A percentile compares a stretch with the other conserved stretches of the same genome.
Conservation (phyloP, 2,329 filamentous ascomycete genomes). For the Stemphylium vesicarium region DNA sequence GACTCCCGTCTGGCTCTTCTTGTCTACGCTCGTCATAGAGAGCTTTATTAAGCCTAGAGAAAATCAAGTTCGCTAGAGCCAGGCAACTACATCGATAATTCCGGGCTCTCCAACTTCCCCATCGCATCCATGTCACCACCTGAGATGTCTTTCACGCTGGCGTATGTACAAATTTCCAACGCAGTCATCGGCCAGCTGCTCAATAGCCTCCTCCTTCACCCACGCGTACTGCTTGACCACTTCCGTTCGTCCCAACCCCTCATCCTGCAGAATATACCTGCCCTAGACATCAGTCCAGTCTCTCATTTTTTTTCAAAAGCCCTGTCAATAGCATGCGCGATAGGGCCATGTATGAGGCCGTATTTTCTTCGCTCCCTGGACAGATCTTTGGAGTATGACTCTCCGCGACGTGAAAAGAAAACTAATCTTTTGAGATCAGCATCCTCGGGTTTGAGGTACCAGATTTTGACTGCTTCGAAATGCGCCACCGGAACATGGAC, state of each 20-base stretch:
- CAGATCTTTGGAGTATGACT: not conserved
- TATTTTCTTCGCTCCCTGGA: not conserved
- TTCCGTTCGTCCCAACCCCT: not conserved
- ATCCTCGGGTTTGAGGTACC: not conserved
- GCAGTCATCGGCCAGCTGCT: too few relatives aligned
- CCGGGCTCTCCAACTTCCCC: too few relatives aligned
- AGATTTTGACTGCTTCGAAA: not conserved
- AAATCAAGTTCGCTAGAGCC: too few relatives aligned
- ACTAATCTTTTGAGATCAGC: not conserved
- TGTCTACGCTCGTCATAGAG: too few relatives aligned
- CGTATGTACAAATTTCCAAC: too few relatives aligned
- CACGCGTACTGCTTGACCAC: too few relatives aligned
- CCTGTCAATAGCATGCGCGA: not conserved
- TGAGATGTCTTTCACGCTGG: too few relatives aligned
- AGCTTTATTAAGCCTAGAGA: too few relatives aligned
- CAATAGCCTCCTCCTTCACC: too few relatives aligned
- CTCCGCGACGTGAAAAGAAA: not conserved
- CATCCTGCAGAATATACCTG: not conserved
- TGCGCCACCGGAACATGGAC: conserved; percentile 1
- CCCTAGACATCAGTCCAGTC: not conserved
- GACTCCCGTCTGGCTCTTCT: too few relatives aligned
- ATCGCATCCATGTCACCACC: too few relatives aligned
- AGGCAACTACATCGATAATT: too few relatives aligned
- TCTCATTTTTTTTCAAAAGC: not conserved
- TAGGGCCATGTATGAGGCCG: not conserved